Conservation (phyloP, 2,329 filamentous ascomycete genomes). For the Xylaria multiplex region DNA sequence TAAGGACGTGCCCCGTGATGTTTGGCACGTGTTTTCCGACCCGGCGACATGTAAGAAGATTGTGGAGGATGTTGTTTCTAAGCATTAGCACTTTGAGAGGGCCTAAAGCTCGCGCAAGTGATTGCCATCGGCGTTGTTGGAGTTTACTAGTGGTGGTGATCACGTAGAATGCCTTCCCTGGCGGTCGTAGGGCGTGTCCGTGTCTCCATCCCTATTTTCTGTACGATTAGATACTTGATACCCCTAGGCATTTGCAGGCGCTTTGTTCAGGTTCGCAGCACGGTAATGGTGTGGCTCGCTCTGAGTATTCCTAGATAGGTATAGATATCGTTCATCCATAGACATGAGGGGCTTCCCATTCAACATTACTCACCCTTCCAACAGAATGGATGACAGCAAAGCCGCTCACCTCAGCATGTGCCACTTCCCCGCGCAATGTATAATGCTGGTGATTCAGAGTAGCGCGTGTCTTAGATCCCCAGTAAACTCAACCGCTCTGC, state of each 20-base stretch:
- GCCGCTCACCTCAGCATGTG: background rate
- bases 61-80: constrained; percentile 49
- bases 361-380: background rate
- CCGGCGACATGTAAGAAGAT: constrained; percentile 70
- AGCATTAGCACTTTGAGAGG: constrained; percentile 8
- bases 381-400: background rate
- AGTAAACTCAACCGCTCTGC: constrained; percentile 11
- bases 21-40: constrained; percentile 87
- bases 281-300: background rate
- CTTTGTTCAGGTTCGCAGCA: background rate
- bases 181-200: constrained; percentile 3
- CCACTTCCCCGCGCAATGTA: background rate
- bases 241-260: background rate
- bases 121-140: constrained; percentile 1
- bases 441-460: background rate
- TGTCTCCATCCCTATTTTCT: constrained; percentile 10
- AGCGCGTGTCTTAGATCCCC: constrained; percentile 1
- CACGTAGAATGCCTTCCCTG: background rate
- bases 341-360: background rate
- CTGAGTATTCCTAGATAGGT: constrained; percentile 4
- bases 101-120: background rate
- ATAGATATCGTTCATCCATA: background rate
- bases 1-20: constrained; percentile 71
- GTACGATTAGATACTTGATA: constrained; percentile 27
- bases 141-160: constrained; percentile 1